Percentiles rank a stretch among this genome's conserved stretches.
phyloP scores from a whole-genome alignment of 768 basidiomycete species.

The Suillus placidus region DNA sequence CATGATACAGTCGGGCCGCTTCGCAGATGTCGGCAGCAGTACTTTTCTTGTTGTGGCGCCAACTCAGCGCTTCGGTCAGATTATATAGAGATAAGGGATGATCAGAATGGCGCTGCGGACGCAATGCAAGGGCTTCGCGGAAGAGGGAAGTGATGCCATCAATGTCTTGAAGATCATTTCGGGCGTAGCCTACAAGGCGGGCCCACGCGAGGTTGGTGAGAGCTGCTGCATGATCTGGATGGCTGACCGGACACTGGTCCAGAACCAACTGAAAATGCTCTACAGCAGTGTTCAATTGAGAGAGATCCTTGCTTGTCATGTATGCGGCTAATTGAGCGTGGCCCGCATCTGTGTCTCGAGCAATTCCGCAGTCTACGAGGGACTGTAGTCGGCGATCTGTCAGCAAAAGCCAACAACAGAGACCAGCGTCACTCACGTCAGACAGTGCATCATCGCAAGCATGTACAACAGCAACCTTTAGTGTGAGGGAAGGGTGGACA shows the following conservation, averaged over 20 bases:
- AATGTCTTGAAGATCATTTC: neutral
- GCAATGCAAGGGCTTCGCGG: neutral
- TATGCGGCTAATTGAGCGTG: neutral
- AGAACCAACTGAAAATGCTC: neutral
- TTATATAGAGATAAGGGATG: neutral
- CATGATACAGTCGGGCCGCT: neutral
- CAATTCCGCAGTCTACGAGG: neutral
- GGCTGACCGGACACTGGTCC: neutral
- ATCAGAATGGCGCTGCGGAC: neutral
- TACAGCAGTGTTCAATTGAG: neutral
- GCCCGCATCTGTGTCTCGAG: neutral
- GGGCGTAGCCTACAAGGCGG: neutral
- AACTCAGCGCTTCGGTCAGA: neutral
- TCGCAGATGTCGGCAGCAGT: neutral
- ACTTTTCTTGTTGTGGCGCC: neutral
- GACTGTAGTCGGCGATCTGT: neutral
- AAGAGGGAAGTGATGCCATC: neutral
- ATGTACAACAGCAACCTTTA: neutral
- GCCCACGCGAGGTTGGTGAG: neutral
- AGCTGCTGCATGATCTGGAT: neutral
- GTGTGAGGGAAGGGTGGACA: neutral
- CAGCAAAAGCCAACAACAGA: no score
- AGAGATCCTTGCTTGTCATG: rapidly evolving
- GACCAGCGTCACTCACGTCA: neutral
- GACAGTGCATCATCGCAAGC: neutral